phyloP scores from a whole-genome alignment of 176 grass and related monocot genomes.

The Miscanthus lutarioriparius region DNA sequence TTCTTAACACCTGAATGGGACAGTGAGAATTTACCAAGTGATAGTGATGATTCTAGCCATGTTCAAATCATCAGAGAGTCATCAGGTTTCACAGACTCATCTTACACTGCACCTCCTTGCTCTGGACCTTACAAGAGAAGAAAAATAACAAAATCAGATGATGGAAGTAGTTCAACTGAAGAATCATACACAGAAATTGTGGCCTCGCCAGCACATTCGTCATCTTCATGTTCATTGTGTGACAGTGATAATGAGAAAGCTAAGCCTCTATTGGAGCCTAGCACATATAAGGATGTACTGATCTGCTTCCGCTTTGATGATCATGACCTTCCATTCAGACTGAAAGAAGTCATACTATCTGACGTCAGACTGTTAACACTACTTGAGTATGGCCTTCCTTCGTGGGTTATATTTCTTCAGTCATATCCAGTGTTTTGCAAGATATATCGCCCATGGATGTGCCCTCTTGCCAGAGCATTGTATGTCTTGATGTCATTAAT shows the following conservation, averaged over 20 bases:
- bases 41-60: constrained; percentile 40
- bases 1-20: constrained; percentile 35
- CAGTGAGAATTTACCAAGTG: constrained; percentile 33
- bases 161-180: constrained; percentile 40
- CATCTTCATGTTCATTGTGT: constrained; percentile 47
- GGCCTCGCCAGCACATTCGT: constrained; percentile 62
- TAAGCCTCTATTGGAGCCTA: constrained; percentile 47
- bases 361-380: constrained; percentile 85
- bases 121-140: constrained; percentile 89
- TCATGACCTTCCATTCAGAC: constrained; percentile 79
- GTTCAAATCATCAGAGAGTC: constrained; percentile 21
- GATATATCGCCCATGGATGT: constrained; percentile 98
- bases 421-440: constrained; percentile 98
- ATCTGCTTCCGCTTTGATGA: constrained; percentile 89
- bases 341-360: constrained; percentile 78
- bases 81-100: constrained; percentile 38
- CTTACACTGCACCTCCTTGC: constrained; percentile 61
- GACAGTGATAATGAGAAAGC: constrained; percentile 51
- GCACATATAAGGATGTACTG: constrained; percentile 73
- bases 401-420: constrained; percentile 95
- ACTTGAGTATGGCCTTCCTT: constrained; percentile 93
- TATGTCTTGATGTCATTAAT: constrained; percentile 88
- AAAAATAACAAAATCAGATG: constrained; percentile 64
- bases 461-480: constrained; percentile 77
- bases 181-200: constrained; percentile 73